Base-by-base conservation (phyloP, 1,284 basidiomycete species). In the Cryptococcus wingfieldii region DNA sequence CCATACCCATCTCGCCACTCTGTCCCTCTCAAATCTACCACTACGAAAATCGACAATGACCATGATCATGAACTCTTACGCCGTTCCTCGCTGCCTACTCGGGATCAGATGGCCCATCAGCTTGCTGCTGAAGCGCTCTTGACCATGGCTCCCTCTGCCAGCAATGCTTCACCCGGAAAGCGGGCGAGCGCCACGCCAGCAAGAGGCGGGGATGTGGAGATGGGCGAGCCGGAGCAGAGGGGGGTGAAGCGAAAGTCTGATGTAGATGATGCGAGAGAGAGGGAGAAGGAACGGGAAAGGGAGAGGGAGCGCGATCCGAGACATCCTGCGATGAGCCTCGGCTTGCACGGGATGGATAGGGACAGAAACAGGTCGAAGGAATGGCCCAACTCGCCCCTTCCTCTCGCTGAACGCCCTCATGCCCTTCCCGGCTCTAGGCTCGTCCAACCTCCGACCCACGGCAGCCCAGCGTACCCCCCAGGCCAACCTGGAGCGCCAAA, bases 91-190 rank as follows among this genome's bases (percentile, higher is more conserved):
- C 38, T 44, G 48, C 31, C 18, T 28, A 51, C 38, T 25, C 28
- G 14, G 12, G 25, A 43, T 16, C 65, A 75, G 70, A 65, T 70
- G 27, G 74, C 72, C 7, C 74, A 76, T 51, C 76, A 77, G 60
- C 68, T 75, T 18, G 76, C 76, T 8, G 76, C 76, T 1, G 76
- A 77, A 56, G 70, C 76, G 1, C 62, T 77, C 8, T 62, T 77
- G 6, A 72, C 70, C 6, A 76, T 77, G 57, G 75, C 71, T 3
- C 74, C 76, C 2, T 58, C 61, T n/a, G 61, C 68, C 5, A 64
- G 67, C 31, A 59, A 53, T 7, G 52, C 59, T 5, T 69, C 68
- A 1, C 64, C 68, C 18, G 70, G 70, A 23, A 65, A 62, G 38
- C 56, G 63, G 10, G 51, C 47, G 38, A 13, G 56, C 5, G 25